These are phyloP conservation scores for Trichoderma endophyticum DNA, from an alignment of 2,329 filamentous ascomycete species.

Conservation along the genomic window DNA sequence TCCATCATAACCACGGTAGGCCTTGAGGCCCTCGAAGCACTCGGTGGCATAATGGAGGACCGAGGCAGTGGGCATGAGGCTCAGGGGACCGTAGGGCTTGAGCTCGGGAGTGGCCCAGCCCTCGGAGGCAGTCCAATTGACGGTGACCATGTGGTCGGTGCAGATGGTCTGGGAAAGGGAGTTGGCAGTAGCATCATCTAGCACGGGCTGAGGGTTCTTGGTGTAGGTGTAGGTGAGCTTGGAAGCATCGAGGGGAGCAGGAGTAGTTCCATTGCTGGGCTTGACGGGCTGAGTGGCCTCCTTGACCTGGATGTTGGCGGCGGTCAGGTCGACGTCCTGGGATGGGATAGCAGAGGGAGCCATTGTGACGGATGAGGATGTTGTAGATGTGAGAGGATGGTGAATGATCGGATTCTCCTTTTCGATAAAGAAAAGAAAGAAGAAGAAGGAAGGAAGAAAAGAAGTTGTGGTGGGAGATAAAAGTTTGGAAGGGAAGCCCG, in stretches of 20 bases:
- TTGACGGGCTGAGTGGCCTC: constrained; percentile 35
- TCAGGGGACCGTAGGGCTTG: constrained; percentile 72
- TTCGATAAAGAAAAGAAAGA: background rate
- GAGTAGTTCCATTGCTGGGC: constrained; percentile 39
- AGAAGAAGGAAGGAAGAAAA: background rate
- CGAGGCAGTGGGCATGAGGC: constrained; percentile 75
- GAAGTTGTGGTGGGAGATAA: background rate
- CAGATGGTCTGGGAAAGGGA: constrained; percentile 52
- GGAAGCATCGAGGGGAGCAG: constrained; percentile 60
- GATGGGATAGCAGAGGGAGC: constrained; percentile 46
- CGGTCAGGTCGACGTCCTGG: constrained; percentile 51
- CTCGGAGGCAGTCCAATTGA: constrained; percentile 58
- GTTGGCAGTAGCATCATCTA: constrained; percentile 46
- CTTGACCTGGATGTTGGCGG: constrained; percentile 51
- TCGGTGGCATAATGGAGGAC: constrained; percentile 86
- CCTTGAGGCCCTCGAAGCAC: constrained; percentile 84
- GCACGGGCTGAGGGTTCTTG: constrained; percentile 49
- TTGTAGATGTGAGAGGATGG: background rate
- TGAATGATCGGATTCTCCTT: background rate
- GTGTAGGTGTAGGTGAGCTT: constrained; percentile 56
- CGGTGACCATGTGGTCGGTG: constrained; percentile 88
- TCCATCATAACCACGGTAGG: constrained; percentile 75
- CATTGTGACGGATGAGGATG: constrained; percentile 34
- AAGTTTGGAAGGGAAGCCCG: background rate
- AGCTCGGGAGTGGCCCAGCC: constrained; percentile 76